Base-by-base conservation (phyloP, 2,329 filamentous ascomycete species). In the Phyllosticta paracitricarpa region DNA sequence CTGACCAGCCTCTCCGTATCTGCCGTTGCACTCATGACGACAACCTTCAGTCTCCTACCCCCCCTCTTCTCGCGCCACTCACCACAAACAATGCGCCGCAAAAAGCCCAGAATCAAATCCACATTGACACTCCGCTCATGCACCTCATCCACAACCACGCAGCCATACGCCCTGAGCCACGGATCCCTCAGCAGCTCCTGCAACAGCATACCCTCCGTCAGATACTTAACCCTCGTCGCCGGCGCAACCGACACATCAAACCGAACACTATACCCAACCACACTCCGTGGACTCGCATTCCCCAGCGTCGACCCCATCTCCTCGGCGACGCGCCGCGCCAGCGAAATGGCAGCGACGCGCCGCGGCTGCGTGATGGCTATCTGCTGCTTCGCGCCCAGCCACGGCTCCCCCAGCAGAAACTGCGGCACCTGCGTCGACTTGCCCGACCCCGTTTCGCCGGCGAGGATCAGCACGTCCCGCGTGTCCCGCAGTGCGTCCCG, bases 371-470 rank as follows among this genome's bases (percentile, higher is more conserved):
- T 99, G 64, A 97, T 91, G 7, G 92, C 94, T 65, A 99, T 91
- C 51, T 69, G 69, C 68, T 89, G 87, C 0, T 90, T 89, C 40
- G 80, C 19, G 19, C 19, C 82, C 72, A 91, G 96, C 91, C 92
- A 97, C 6, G 84, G 76, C 69, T 97, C 89, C 26, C 80, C 77
- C 54, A 88, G 83, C 7, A 99, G 78, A 64, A 96, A 97, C 69
- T 97, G 94, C 0, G 94, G 93, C 0, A 97, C 87, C 74, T 99
- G 94, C 0, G 94, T 99, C 77, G 89, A 95, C 76, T 99, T 99
- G 71, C 94, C 94, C 14, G 90, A 96, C 72, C 94, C 94, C 0
- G 94, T 99, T 73, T 97, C 93, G 77, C 93, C 93, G 2, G 94
- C 88, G 14, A 99, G 78, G 0, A 99, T 81, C 58, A 99, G 82